A percentile compares a stretch with the other conserved stretches of the same genome.
These are phyloP conservation scores for Citeromyces hawaiiensis DNA, from an alignment of 1,139 yeast species.

Conservation along the genomic window DNA sequence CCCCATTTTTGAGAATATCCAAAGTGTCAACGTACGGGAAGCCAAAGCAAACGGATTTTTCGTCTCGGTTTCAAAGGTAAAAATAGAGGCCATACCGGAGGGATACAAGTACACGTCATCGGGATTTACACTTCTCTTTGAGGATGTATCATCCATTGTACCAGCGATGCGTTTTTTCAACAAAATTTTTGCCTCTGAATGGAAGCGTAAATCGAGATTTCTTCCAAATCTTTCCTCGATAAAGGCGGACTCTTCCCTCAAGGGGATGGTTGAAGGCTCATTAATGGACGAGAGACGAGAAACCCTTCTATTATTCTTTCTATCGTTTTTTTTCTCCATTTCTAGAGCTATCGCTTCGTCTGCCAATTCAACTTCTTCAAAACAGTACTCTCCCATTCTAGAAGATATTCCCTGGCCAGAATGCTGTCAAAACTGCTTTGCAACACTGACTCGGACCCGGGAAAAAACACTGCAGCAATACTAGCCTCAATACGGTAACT, in stretches of 20 bases:
- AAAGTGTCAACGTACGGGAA: constrained; percentile 92
- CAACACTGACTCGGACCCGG: constrained; percentile 40
- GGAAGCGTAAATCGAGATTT: constrained; percentile 66
- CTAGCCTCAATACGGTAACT: constrained; percentile 49
- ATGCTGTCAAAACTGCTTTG: constrained; percentile 92
- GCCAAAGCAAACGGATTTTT: constrained; percentile 82
- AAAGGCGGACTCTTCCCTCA: constrained; percentile 49
- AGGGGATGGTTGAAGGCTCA: constrained; percentile 6
- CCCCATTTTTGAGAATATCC: constrained; percentile 83
- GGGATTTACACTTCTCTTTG: constrained; percentile 20
- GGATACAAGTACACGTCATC: constrained; percentile 73
- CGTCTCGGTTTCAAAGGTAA: constrained; percentile 50
- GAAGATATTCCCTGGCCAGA: constrained; percentile 93
- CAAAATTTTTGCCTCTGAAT: constrained; percentile 62
- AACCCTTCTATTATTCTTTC: constrained; percentile 6
- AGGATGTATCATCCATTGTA: constrained; percentile 30
- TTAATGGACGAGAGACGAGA: constrained; percentile 11
- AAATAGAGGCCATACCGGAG: constrained; percentile 88
- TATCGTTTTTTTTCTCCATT: background rate
- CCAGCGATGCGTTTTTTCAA: constrained; percentile 67
- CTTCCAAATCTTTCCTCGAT: constrained; percentile 88
- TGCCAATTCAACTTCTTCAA: constrained; percentile 37
- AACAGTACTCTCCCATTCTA: constrained; percentile 73
- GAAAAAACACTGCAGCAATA: constrained; percentile 69
- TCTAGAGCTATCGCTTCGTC: constrained; percentile 1